A percentile compares a stretch with the other conserved stretches of the same genome.
These are phyloP conservation scores for Saccharomycopsis lassenensis DNA, from an alignment of 805 yeast species.

Conservation along the genomic window DNA sequence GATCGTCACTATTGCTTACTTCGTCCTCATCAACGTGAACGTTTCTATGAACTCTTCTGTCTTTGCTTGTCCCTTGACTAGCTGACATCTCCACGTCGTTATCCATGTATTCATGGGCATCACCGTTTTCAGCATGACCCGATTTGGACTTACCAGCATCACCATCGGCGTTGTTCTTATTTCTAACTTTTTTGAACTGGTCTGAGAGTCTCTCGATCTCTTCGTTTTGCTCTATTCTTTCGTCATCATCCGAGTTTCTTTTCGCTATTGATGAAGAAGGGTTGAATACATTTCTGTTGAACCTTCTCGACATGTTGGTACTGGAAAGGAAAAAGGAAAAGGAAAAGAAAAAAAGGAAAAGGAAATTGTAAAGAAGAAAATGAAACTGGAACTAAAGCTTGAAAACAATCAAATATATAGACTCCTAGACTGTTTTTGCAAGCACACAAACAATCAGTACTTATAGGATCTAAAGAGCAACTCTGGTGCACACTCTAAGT, in stretches of 20 bases:
- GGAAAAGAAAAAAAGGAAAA: not conserved
- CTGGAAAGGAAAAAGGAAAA: not conserved
- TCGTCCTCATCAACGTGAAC: slow-evolving; percentile 22
- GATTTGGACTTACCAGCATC: no score
- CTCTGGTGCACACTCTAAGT: no score
- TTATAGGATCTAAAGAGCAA: no score
- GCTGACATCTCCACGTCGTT: slow-evolving; percentile 19
- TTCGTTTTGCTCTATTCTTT: no score
- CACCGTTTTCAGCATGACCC: not conserved
- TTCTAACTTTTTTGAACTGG: no score
- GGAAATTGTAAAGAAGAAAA: not conserved
- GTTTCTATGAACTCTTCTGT: slow-evolving; percentile 8
- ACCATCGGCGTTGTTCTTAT: no score
- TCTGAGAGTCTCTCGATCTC: no score
- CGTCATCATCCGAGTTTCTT: no score
- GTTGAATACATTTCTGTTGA: no score
- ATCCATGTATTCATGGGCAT: slow-evolving; percentile 13
- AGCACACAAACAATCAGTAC: no score
- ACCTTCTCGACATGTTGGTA: not conserved
- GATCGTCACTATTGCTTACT: slow-evolving; percentile 19
- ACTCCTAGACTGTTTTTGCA: not conserved
- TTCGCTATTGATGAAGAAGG: no score
- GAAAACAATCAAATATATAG: not conserved
- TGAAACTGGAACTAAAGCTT: not conserved
- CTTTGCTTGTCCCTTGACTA: slow-evolving; percentile 21